A percentile compares a stretch with the other conserved stretches of the same genome.
These are phyloP conservation scores for Trichoderma oligosporum DNA, from an alignment of 2,329 filamentous ascomycete genomes.

Conservation along the genomic window DNA sequence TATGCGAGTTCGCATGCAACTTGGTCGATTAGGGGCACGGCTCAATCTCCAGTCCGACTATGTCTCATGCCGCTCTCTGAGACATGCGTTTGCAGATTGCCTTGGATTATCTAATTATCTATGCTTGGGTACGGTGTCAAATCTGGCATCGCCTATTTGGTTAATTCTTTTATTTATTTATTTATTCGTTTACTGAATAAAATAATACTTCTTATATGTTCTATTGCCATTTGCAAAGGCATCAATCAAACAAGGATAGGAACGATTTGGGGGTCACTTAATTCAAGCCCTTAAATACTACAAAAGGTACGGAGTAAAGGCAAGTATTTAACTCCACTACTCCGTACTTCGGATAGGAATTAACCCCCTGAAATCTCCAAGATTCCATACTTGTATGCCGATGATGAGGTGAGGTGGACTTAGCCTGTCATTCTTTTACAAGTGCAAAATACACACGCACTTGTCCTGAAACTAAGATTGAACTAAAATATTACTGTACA, in stretches of 20 bases:
- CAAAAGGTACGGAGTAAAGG: not conserved
- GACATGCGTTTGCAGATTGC: not conserved
- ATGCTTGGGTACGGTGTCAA: not conserved
- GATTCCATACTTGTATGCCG: no score
- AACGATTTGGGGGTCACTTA: not conserved
- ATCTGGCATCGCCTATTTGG: not conserved
- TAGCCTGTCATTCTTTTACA: no score
- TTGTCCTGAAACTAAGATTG: no score
- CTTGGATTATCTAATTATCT: not conserved
- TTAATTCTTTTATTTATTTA: no score
- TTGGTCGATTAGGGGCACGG: not conserved
- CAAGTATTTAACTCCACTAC: not conserved
- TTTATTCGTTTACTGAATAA: no score
- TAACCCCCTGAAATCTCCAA: no score
- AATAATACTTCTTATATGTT: not conserved
- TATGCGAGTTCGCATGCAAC: not conserved
- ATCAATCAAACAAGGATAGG: not conserved
- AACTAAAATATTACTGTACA: no score
- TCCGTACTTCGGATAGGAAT: no score
- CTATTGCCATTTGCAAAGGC: not conserved
- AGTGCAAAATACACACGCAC: no score
- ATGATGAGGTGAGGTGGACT: no score
- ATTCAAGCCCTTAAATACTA: not conserved
- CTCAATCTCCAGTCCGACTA: not conserved
- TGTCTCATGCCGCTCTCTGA: not conserved